A percentile compares a stretch with the other conserved stretches of the same genome.
phyloP scores from a whole-genome alignment of 768 basidiomycete species.

The Rossbeevera mucosa region DNA sequence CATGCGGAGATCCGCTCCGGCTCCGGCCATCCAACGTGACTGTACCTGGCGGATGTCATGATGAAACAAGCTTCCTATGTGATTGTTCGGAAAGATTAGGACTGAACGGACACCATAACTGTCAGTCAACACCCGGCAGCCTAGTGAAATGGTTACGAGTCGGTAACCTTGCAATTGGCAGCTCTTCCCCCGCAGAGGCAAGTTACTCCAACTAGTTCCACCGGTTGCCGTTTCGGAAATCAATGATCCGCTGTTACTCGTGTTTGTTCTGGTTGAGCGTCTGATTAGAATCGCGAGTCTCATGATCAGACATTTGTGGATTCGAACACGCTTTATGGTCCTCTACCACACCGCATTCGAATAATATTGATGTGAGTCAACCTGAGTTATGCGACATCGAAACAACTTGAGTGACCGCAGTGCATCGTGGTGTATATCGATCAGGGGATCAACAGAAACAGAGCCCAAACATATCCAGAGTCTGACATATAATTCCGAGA shows the following conservation, averaged over 20 bases:
- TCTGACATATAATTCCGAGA: not conserved
- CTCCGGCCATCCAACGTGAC: too few species aligned
- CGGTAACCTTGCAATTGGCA: not conserved
- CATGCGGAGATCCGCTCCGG: too few species aligned
- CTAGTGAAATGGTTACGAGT: not conserved
- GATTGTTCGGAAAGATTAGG: not conserved
- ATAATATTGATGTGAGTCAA: not conserved
- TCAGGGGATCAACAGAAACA: not conserved
- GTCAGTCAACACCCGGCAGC: not conserved
- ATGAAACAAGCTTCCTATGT: not conserved
- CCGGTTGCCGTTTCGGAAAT: not conserved
- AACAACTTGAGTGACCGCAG: not conserved
- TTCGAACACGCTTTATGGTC: too few species aligned
- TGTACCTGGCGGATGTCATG: not conserved
- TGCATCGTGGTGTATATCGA: not conserved
- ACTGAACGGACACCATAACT: not conserved
- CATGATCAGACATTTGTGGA: too few species aligned
- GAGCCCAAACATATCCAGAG: not conserved
- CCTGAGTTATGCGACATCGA: too few species aligned
- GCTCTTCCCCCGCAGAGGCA: not conserved
- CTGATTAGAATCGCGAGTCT: not conserved
- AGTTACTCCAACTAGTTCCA: not conserved
- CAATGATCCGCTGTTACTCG: not conserved
- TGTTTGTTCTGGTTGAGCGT: too few species aligned
- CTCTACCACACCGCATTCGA: not conserved